Evolutionary conservation across 306 rosid genomes (phyloP), one percentile per base, ranked within the genome.

Genomic region (Acacia crassicarpa): DNA sequence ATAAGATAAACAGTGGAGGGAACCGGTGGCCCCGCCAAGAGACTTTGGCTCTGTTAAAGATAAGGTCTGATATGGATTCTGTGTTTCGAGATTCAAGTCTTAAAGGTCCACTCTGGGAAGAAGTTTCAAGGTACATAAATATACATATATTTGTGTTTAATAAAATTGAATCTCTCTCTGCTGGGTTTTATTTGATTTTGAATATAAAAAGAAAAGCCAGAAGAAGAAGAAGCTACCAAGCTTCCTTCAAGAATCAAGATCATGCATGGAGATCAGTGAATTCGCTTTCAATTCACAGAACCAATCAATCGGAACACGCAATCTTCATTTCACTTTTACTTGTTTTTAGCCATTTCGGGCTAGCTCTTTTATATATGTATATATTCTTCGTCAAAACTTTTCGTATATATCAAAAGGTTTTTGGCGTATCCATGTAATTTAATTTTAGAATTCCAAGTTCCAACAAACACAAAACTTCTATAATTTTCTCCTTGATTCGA

Each of bases 11-110:
- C 41, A 67, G 76, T 25, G 95, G 92, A 25, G 92, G 90, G 69
- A 95, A 92, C 83, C 88, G 99, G 79, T 95, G 99, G 99, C 99
- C 99, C 72, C 88, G 99, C 5, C 98, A 78, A 69, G 94, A 95
- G 79, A 93, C 99, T 5, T 87, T 95, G 88, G 96, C 97, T 16
- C 89, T 95, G 40, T 82, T 93, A 89, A 90, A 95, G 94, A 93
- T 93, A 86, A 89, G 99, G 77, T 91, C 92, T 0, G 91, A 95
- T 71, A 91, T 95, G 97, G 98, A 92, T 80, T 90, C 87, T 44
- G 87, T 89, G 59, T 95, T 95, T 78, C 85, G 97, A 3, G 97
- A 92, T 81, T 91, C 99, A 46, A 91, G 81, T 86, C 91, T 93
- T 74, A 95, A 95, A 90, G 97, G 91, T 85, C 99, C 99, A 83